Evolutionary conservation across 2,329 filamentous ascomycete species (phyloP), one percentile per base, ranked within the genome.

Genomic region (Trichoderma sp.): DNA sequence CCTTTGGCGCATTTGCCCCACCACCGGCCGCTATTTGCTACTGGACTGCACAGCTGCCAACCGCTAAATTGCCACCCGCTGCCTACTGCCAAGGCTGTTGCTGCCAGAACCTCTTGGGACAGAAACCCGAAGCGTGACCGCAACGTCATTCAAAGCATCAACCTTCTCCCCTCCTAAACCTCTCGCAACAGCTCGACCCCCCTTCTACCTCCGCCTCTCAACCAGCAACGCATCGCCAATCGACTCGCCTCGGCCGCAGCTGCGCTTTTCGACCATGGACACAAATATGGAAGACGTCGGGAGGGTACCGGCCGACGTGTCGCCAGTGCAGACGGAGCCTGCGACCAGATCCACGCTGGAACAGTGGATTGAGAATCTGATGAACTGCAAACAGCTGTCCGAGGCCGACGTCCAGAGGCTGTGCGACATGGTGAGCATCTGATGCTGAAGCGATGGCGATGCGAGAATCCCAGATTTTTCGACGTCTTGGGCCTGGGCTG

Each of bases 261-360:
- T 35, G 63, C 75, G 56, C 62, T 11, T 68, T 75, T 45, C 71
- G 74, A 72, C 78, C 78, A 98, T 98, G 95, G 96, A 99, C 86
- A 97, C 95, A 83, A 98, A 97, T 86, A 99, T 99, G 97, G 96
- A 98, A 88, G 97, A 99, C 85, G 95, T 97, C 81, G 94, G 93
- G 83, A 94, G 95, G 86, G 92, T 93, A 82, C 94, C 95, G 79
- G 90, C 94, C 84, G 93, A 93, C 83, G 86, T 98, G 81, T 91
- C 93, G 76, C 91, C 95, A 68, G 88, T 91, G 74, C 90, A 91
- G 82, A 83, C 86, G 76, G 97, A 98, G 87, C 94, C 96, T 74
- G 92, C 95, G 77, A 94, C 95, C 80, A 97, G 98, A 88, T 92
- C 94, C 77, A 98, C 95, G 77, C 90, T 99, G 78, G 97, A 99